phyloP scores from a whole-genome alignment of 2,329 filamentous ascomycete species.

The Hymenoscyphus fructigenus region DNA sequence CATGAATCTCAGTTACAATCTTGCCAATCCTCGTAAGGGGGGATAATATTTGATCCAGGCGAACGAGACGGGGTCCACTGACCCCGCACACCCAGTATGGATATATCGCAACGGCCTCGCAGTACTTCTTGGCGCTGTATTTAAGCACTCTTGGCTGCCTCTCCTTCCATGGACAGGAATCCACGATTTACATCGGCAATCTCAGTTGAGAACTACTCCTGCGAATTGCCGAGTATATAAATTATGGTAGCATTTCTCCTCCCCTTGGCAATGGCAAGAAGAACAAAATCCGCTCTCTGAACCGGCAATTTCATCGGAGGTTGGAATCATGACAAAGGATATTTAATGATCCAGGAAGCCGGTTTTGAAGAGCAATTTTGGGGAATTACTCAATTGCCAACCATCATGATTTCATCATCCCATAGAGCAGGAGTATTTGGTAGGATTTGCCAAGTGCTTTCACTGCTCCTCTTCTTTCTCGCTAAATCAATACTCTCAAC shows the following conservation, averaged over 20 bases:
- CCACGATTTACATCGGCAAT: background rate
- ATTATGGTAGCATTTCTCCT: background rate
- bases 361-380: background rate
- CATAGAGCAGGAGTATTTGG: background rate
- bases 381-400: background rate
- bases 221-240: background rate
- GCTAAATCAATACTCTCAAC: slow-evolving; percentile 1
- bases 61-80: background rate
- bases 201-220: background rate
- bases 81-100: background rate
- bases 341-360: background rate
- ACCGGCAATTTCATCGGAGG: background rate
- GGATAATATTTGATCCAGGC: too few relatives aligned
- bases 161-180: background rate
- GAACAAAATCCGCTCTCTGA: background rate
- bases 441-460: background rate
- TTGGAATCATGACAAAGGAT: background rate
- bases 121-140: background rate
- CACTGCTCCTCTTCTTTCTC: background rate
- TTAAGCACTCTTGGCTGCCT: background rate
- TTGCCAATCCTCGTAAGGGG: too few relatives aligned
- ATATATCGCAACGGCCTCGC: background rate
- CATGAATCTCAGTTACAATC: too few relatives aligned
- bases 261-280: background rate
- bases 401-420: background rate